Evolutionary conservation across 805 yeast species (phyloP).

Genomic region (Tanozyma kutaoensis): DNA sequence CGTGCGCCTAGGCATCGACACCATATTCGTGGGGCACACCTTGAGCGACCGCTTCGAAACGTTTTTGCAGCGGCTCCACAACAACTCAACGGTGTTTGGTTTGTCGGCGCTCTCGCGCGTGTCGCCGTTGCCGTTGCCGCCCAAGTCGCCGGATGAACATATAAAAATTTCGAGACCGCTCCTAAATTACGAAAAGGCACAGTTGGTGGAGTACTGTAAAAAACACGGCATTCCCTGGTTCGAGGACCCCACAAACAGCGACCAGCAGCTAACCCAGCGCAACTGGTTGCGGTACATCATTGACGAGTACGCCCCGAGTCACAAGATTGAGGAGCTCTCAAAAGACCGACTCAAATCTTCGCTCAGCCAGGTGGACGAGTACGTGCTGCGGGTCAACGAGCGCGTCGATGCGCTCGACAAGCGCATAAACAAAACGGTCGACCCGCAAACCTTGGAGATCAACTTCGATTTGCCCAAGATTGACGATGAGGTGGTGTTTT

Average conservation of each 20-base stretch:
- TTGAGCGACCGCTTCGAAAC: slow-evolving; percentile 66
- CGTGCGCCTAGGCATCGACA: slow-evolving; percentile 10
- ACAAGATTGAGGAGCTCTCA: slow-evolving; percentile 2
- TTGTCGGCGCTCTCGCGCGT: slow-evolving; percentile 36
- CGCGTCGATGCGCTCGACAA: not conserved
- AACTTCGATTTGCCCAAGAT: slow-evolving; percentile 3
- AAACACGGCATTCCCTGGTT: slow-evolving; percentile 38
- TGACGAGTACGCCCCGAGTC: slow-evolving; percentile 9
- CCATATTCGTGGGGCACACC: slow-evolving; percentile 56
- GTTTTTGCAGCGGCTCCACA: slow-evolving; percentile 37
- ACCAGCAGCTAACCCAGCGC: slow-evolving; percentile 39
- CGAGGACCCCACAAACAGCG: slow-evolving; percentile 55
- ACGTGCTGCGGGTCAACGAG: not conserved
- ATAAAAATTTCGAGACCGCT: slow-evolving; percentile 38
- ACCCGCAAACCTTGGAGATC: slow-evolving; percentile 3
- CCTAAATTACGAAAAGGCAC: slow-evolving; percentile 28
- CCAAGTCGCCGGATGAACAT: slow-evolving; percentile 5
- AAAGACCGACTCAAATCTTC: not conserved
- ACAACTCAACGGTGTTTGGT: slow-evolving; percentile 34
- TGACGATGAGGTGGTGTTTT: slow-evolving; percentile 8
- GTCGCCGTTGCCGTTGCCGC: slow-evolving; percentile 14
- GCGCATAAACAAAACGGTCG: slow-evolving; percentile 2
- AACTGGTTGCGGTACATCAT: slow-evolving; percentile 36
- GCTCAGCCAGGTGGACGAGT: not conserved
- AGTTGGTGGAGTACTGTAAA: slow-evolving; percentile 33